Base-by-base conservation (phyloP, 2,329 filamentous ascomycete genomes). In the Ophiostoma novo-ulmi region DNA sequence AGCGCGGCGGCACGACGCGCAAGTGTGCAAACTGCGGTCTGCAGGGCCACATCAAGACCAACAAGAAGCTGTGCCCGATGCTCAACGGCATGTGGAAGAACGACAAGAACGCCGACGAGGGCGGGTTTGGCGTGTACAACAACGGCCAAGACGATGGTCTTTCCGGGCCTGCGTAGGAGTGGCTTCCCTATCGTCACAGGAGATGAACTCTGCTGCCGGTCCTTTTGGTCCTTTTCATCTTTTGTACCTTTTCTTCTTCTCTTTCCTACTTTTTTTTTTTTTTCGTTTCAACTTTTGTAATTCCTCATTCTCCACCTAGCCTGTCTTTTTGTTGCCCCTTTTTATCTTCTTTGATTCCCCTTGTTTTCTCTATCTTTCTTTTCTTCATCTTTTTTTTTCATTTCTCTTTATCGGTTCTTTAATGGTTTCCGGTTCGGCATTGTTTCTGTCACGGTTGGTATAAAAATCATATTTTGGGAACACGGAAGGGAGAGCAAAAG, bases 1-100 rank as follows among this genome's bases (percentile, higher is more conserved):
- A 85, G 77, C 86, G 87, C 77, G 82, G 84, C 67, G 88, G 89
- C 73, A 96, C 92, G 71, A 90, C 90, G 44, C 87, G 96, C 76
- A 98, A 98, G 82, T 99, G 95, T 81, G 95, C 95, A 75, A 98
- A 97, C 80, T 99, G 95, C 81, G 95, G 95, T 68, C 91, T 95
- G 79, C 91, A 97, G 70, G 95, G 95, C 41, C 95, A 99, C 78
- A 99, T 99, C 84, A 97, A 97, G 81, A 98, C 94, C 67, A 98
- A 98, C 84, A 97, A 97, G 83, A 98, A 97, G 93, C 86, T 94
- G 76, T 96, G 92, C 79, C 92, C 92, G 67, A 84, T 95, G 79
- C 89, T 96, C 73, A 96, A 96, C 78, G 92, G 93, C 69, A 92
- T 91, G 41, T 91, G 91, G 82, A 90, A 91, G 74, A 81, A 82